Base-by-base conservation (phyloP, 139 green algal genomes). In the Auxenochlorella pyrenoidosa region DNA sequence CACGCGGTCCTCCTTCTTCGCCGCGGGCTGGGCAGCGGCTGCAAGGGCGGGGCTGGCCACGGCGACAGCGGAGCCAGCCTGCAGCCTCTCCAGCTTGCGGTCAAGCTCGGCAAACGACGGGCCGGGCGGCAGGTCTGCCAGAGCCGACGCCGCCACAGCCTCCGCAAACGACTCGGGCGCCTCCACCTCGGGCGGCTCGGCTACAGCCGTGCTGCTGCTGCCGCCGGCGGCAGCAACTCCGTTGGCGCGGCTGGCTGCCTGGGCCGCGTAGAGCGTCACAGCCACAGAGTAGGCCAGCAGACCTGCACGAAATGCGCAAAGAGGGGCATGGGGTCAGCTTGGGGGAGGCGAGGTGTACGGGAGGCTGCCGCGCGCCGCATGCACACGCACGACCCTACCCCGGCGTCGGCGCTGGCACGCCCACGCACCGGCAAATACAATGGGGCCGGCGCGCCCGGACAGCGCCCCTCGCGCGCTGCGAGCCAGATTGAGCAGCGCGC, bases 231-330 rank as follows among this genome's bases (percentile, higher is more conserved):
- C 38, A 34, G 12, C 6, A 54, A 13, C 34, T 44, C 44, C 73
- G 78, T 10, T 47, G 15, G 68, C 68, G n/a, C 68, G 32, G 70
- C 12, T 41, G 36, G 34, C 18, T 38, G 68, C 70, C 70, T 76
- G 34, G 16, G 78, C 54, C 0, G 78, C 58, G 28, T 60, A 84
- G 21, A 84, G 34, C 19, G 78, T 84, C 6, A 84, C 54, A 21
- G 41, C 78, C 19, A 84, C 54, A 22, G 41, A 70, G 36, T 84
- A 84, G 32, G 58, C 78, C n/a, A 72, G 16, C 18, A 84, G 58
- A 54, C 18, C 54, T 63, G 54, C 54, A 63, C 2, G 10, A 22
- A 24, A 13, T 13, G 54, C 13, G 54, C n/a, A 28, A 22, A 63
- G 54, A 24, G 16, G 22, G 16, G 16, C 16, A 24, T 24, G 18